Evolutionary conservation across 1,284 basidiomycete species (phyloP).

Genomic region (Anthracocystis panici-leucophaei): DNA sequence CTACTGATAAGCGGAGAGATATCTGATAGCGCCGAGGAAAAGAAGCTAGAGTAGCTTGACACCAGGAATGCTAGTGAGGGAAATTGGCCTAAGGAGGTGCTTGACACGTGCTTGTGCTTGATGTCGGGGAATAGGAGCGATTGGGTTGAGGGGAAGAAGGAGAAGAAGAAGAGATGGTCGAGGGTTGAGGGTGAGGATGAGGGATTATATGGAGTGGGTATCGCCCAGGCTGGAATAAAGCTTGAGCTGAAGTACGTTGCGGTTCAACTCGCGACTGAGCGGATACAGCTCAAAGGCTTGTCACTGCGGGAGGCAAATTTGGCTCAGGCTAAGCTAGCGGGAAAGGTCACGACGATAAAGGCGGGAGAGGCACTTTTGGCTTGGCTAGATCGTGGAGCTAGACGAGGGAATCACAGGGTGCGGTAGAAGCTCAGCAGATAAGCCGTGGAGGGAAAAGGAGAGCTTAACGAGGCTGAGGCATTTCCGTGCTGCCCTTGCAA

Average conservation of each 20-base stretch:
- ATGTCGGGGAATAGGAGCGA: background rate
- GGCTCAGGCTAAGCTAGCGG: background rate
- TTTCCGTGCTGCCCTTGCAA: background rate
- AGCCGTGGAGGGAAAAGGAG: conserved; percentile 6
- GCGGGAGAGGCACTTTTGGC: background rate
- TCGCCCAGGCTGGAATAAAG: background rate
- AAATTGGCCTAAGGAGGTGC: conserved; percentile 1
- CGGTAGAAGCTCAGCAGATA: conserved; percentile 10
- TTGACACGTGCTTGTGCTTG: conserved; percentile 3
- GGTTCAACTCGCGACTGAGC: background rate
- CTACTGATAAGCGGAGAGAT: conserved; percentile 3
- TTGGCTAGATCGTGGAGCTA: conserved; percentile 7
- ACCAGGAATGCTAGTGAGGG: background rate
- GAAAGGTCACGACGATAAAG: background rate
- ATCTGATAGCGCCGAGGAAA: conserved; percentile 11
- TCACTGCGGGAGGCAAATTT: conserved; percentile 3
- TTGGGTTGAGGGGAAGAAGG: conserved; percentile 4
- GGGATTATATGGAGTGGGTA: conserved; percentile 24
- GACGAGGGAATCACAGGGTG: conserved; percentile 13
- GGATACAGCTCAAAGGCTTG: background rate
- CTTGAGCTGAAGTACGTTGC: background rate
- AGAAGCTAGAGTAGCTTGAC: background rate
- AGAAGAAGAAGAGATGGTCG: background rate
- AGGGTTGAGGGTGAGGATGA: conserved; percentile 25
- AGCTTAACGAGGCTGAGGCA: conserved; percentile 30